A percentile compares a stretch with the other conserved stretches of the same genome.
phyloP scores from a whole-genome alignment of 164 flowering plant species.

The Annona squamosa region DNA sequence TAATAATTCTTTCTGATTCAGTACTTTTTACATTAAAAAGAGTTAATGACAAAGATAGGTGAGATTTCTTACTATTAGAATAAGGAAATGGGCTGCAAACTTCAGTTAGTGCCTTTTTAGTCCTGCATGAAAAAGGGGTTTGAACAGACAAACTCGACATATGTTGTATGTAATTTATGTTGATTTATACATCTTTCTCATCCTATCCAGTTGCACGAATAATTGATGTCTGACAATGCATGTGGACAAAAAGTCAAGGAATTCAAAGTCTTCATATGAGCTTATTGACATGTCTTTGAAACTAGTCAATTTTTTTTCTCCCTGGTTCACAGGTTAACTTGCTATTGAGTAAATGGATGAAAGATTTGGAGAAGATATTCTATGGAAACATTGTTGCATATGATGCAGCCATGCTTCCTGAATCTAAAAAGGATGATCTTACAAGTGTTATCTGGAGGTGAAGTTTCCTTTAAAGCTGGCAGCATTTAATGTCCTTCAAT shows the following conservation, averaged over 20 bases:
- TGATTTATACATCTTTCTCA: too few relatives aligned
- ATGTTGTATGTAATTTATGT: too few relatives aligned
- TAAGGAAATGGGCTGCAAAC: neutral
- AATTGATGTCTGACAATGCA: neutral
- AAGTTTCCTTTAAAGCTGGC: neutral
- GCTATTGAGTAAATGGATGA: constrained; percentile 79
- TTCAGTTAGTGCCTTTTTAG: neutral
- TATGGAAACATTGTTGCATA: constrained; percentile 96
- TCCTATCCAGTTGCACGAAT: neutral
- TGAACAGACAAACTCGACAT: neutral
- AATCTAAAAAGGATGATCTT: constrained; percentile 69
- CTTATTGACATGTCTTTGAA: neutral
- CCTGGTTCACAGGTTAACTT: constrained; percentile 66
- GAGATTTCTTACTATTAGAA: neutral
- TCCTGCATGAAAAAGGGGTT: neutral
- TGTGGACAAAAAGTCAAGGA: neutral
- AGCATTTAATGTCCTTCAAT: neutral
- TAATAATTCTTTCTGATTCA: neutral
- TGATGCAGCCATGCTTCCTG: constrained; percentile 81
- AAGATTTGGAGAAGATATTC: constrained; percentile 90
- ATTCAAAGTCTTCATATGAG: neutral
- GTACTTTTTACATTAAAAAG: neutral
- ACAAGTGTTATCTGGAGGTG: constrained; percentile 73
- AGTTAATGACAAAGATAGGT: neutral
- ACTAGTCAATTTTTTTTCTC: neutral